Evolutionary conservation across 257 asterid genomes (phyloP).

Genomic region (Jasminum sambac): DNA sequence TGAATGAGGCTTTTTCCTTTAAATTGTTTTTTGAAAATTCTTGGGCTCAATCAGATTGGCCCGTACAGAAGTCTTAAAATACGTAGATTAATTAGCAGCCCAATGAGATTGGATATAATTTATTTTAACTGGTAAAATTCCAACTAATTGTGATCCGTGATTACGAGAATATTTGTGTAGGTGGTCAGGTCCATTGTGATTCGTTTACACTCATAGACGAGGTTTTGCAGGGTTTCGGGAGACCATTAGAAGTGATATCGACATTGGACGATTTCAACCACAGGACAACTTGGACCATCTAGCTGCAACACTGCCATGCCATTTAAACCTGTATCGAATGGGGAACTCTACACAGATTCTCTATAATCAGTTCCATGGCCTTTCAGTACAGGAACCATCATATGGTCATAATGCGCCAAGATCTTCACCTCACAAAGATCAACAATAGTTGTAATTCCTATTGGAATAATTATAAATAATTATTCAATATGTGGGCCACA

Average conservation of each 20-base stretch:
- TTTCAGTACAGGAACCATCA: constrained; percentile 59
- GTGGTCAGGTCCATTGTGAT: neutral
- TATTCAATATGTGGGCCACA: too few species aligned
- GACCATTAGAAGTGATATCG: constrained; percentile 69
- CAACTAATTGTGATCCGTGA: too few species aligned
- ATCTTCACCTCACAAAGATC: constrained; percentile 68
- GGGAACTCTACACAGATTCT: constrained; percentile 13
- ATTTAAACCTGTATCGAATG: neutral
- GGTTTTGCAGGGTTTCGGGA: constrained; percentile 64
- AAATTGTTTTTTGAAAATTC: too few species aligned
- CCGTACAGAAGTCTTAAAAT: too few species aligned
- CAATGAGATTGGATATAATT: too few species aligned
- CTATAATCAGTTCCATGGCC: constrained; percentile 55
- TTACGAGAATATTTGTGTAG: neutral
- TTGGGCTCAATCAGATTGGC: too few species aligned
- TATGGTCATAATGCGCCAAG: constrained; percentile 39
- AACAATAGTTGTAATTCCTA: constrained; percentile 54
- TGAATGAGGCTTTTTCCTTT: too few species aligned
- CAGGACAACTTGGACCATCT: constrained; percentile 48
- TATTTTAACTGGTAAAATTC: too few species aligned
- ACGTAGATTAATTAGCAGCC: too few species aligned
- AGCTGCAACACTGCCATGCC: constrained; percentile 20
- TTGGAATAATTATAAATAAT: too few species aligned
- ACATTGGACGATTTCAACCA: constrained; percentile 76
- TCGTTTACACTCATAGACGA: neutral